phyloP scores from a whole-genome alignment of 768 basidiomycete genomes.

The Dentipellis fragilis region DNA sequence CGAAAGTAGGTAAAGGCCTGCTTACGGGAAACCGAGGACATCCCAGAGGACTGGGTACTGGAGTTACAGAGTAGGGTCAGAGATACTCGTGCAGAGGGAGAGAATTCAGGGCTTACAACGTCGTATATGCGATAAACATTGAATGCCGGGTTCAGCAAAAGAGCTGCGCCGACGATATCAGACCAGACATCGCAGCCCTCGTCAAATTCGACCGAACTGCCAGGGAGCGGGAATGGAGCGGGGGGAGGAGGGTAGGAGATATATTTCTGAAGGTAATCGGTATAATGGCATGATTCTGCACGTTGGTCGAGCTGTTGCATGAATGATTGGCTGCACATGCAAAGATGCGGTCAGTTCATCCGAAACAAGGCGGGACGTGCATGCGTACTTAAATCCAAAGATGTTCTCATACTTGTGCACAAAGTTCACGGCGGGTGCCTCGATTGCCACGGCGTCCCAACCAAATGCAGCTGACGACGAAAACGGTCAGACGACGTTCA shows the following conservation, averaged over 20 bases:
- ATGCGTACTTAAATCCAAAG: conserved; percentile 60
- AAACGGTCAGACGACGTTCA: background rate
- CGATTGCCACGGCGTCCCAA: conserved; percentile 52
- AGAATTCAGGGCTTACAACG: conserved; percentile 4
- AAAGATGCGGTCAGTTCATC: background rate
- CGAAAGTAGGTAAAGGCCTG: background rate
- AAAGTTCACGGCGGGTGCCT: conserved; percentile 67
- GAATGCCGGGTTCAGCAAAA: conserved; percentile 12
- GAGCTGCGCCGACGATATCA: conserved; percentile 1
- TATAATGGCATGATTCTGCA: conserved; percentile 7
- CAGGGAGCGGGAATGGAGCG: conserved; percentile 9
- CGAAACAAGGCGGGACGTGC: background rate
- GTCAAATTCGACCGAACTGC: background rate
- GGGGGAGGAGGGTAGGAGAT: conserved; percentile 11
- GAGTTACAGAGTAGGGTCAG: background rate
- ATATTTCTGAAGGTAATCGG: conserved; percentile 3
- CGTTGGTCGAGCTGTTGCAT: conserved; percentile 4
- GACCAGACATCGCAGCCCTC: conserved; percentile 7
- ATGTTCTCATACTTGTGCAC: conserved; percentile 64
- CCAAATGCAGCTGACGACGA: conserved; percentile 39
- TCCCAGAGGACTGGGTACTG: conserved; percentile 12
- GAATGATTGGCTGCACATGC: conserved; percentile 9
- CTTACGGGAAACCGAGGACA: conserved; percentile 18
- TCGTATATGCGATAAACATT: conserved; percentile 11
- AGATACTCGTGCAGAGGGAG: background rate